Percentiles rank a stretch among this genome's conserved stretches.
phyloP scores from a whole-genome alignment of 2,329 filamentous ascomycete species.

The Polytolypa hystricis region DNA sequence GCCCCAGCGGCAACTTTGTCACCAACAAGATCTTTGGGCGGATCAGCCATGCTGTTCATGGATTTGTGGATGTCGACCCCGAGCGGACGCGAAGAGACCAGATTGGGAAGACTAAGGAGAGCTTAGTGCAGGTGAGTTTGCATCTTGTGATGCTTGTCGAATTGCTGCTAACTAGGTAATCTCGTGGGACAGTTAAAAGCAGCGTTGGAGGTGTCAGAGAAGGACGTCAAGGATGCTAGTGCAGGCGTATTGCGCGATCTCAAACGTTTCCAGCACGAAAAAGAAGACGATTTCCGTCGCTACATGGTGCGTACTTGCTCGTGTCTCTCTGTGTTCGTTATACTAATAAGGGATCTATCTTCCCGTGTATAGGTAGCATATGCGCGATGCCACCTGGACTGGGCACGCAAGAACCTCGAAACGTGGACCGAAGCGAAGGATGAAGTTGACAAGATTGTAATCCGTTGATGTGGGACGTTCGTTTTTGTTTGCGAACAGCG shows the following conservation, averaged over 20 bases:
- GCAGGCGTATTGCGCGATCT: conserved; percentile 78
- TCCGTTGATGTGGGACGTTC: no score
- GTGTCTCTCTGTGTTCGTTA: conserved; percentile 5
- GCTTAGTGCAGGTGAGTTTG: conserved; percentile 48
- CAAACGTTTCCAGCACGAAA: conserved; percentile 85
- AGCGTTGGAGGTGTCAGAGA: conserved; percentile 74
- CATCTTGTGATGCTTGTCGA: conserved; percentile 1
- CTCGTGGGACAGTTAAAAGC: conserved; percentile 85
- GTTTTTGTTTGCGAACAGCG: no score
- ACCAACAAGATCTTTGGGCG: conserved; percentile 89
- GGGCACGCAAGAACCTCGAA: conserved; percentile 82
- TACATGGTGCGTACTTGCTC: conserved; percentile 69
- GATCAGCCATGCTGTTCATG: conserved; percentile 89
- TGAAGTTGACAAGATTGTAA: conserved; percentile 76
- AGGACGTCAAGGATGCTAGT: conserved; percentile 89
- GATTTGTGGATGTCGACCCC: conserved; percentile 90
- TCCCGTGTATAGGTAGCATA: conserved; percentile 60
- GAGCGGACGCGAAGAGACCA: conserved; percentile 84
- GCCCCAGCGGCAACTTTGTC: conserved; percentile 76
- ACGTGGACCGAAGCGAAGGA: conserved; percentile 84
- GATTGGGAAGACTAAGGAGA: conserved; percentile 91
- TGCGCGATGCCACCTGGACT: conserved; percentile 84
- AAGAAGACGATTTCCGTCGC: conserved; percentile 82
- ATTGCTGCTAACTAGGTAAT: no score
- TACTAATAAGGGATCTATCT: conserved; percentile 5